Evolutionary conservation across 1,139 yeast genomes (phyloP).

Genomic region (Geotrichum phurueaensis): DNA sequence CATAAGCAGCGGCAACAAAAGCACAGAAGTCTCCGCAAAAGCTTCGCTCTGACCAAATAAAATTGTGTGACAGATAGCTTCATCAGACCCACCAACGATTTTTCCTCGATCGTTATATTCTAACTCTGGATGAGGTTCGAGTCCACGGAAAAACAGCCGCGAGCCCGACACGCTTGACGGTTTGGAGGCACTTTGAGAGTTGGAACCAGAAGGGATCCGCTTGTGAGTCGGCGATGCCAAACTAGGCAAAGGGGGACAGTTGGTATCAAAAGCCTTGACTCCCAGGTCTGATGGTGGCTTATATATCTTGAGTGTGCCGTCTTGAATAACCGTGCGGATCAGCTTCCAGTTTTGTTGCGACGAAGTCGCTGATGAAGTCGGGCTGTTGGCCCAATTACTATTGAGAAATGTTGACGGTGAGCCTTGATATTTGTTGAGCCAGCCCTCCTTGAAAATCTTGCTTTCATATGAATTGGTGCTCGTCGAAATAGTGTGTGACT

Average conservation of each 20-base stretch:
- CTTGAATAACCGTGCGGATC: slow-evolving; percentile 29
- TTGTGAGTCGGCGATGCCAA: neutral
- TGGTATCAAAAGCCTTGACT: slow-evolving; percentile 26
- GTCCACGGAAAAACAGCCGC: slow-evolving; percentile 18
- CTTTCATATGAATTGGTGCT: neutral
- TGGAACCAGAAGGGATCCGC: neutral
- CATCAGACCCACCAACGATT: slow-evolving; percentile 51
- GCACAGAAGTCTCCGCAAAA: slow-evolving; percentile 44
- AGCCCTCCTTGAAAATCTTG: slow-evolving; percentile 11
- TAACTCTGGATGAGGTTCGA: slow-evolving; percentile 64
- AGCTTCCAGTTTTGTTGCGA: slow-evolving; percentile 28
- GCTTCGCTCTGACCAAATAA: slow-evolving; percentile 46
- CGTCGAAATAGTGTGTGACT: neutral
- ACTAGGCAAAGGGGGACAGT: slow-evolving; percentile 8
- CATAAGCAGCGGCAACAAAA: slow-evolving; percentile 61
- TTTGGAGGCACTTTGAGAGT: neutral
- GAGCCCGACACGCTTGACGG: slow-evolving; percentile 1
- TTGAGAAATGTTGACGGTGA: neutral
- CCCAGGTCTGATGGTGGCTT: slow-evolving; percentile 32
- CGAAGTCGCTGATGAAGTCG: neutral
- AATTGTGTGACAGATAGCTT: slow-evolving; percentile 67
- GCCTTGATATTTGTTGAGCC: slow-evolving; percentile 14
- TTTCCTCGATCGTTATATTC: slow-evolving; percentile 40
- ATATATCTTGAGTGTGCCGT: slow-evolving; percentile 29
- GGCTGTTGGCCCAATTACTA: neutral